Base-by-base conservation (phyloP, 441 rosid genomes). In the Erysimum pusillum region DNA sequence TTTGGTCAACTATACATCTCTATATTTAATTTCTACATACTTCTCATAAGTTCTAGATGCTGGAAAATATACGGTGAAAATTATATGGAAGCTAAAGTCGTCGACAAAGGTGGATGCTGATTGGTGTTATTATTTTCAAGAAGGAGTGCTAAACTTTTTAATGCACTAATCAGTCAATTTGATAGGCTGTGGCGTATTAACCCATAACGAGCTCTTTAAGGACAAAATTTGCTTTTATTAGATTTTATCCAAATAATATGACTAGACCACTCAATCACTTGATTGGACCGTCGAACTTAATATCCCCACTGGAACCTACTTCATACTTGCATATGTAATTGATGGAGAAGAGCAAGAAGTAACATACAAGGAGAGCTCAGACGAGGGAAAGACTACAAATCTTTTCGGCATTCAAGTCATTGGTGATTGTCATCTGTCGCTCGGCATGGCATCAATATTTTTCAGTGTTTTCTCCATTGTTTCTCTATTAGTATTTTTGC, bases 131-230 rank as follows among this genome's bases (percentile, higher is more conserved):
- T 28, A 51, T 17, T 13, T 80, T 80, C 61, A 78, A 78, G 53
- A 63, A 25, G 0, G 53, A 62, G 59, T 51, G 78, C 78, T 51
- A 69, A 63, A 70, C 78, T 80, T 45, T 82, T 84, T 45, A 82
- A 84, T 63, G 84, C 85, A 8, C 83, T 82, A 3, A 31, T 75
- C 11, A 80, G 87, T 71, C 85, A 80, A 75, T 71, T 51, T 28
- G 83, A 84, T 31, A 76, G 87, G 22, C 77, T 73, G 1, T 76
- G 86, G 86, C 77, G 86, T n/a, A 83, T n/a, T 71, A 56, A 75
- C 83, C 0, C 17, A 5, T 46, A 78, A 85, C 71, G 59, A 69
- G 10, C 51, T 72, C 63, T 32, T 18, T 48, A 85, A 75, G 74
- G 85, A 83, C 70, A 81, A 52, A 73, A 83, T 75, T 44, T 85